These are phyloP conservation scores for Smallanthus sonchifolius DNA, from an alignment of 129 eudicot genomes.

Conservation along the genomic window DNA sequence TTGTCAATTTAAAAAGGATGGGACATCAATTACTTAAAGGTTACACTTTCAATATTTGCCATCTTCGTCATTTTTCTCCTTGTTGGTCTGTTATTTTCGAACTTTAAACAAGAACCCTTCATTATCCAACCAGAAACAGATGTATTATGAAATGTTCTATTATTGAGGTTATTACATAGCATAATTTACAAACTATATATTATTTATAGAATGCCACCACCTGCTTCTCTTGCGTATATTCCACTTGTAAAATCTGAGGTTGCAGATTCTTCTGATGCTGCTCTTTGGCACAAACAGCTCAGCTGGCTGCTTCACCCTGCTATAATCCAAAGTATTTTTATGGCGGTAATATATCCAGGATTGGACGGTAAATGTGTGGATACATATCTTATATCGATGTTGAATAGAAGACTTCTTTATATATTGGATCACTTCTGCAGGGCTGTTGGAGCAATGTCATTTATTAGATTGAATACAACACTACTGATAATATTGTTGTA, in stretches of 20 bases:
- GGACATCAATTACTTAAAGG: not conserved
- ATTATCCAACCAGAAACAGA: not conserved
- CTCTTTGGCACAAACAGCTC: constrained; percentile 26
- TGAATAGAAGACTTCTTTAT: constrained; percentile 22
- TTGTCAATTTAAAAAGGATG: not conserved
- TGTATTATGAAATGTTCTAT: constrained; percentile 1
- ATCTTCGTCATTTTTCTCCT: not conserved
- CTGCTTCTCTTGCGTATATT: constrained; percentile 39
- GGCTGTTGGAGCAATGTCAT: constrained; percentile 19
- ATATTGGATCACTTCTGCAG: constrained; percentile 42
- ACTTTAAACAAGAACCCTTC: not conserved
- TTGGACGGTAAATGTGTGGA: constrained; percentile 30
- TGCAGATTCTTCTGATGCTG: constrained; percentile 47
- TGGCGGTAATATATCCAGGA: constrained; percentile 24
- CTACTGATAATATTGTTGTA: not conserved
- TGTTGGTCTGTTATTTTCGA: not conserved
- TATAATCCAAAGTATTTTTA: constrained; percentile 18
- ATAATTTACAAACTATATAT: constrained; percentile 10
- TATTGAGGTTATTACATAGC: constrained; percentile 3
- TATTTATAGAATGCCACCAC: constrained; percentile 21
- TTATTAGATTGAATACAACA: constrained; percentile 18
- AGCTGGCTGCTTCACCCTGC: constrained; percentile 20
- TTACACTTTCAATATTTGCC: constrained; percentile 17
- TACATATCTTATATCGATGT: constrained; percentile 19
- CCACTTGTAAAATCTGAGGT: constrained; percentile 33